These are phyloP conservation scores for Phyllosticta citrichinensis DNA, from an alignment of 2,329 filamentous ascomycete genomes.

Conservation along the genomic window DNA sequence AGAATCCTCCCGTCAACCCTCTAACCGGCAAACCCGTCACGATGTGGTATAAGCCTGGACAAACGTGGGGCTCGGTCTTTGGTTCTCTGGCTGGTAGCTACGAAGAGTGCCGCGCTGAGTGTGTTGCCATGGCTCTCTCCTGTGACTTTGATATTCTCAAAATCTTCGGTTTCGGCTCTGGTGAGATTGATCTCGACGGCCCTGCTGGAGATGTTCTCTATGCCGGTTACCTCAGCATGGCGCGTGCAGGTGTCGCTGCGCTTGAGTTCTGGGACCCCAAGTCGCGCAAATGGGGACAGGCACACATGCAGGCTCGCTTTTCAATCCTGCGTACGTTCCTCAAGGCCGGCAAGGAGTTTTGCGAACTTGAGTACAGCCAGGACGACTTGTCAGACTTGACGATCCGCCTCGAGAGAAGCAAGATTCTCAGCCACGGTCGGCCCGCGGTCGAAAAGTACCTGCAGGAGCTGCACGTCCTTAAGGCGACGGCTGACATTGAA, in stretches of 20 bases:
- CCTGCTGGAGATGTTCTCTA: constrained; percentile 83
- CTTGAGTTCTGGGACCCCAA: constrained; percentile 95
- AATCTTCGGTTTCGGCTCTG: constrained; percentile 86
- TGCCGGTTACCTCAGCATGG: constrained; percentile 84
- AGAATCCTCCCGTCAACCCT: constrained; percentile 72
- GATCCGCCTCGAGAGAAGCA: constrained; percentile 72
- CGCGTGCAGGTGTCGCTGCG: constrained; percentile 76
- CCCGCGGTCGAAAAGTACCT: constrained; percentile 77
- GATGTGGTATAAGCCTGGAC: constrained; percentile 87
- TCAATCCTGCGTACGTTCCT: constrained; percentile 80
- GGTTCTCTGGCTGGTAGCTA: constrained; percentile 79
- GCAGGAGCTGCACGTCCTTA: constrained; percentile 87
- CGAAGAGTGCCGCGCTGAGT: constrained; percentile 90
- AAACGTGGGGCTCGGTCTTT: constrained; percentile 92
- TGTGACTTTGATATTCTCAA: constrained; percentile 83
- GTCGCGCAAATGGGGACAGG: constrained; percentile 82
- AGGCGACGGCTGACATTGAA: constrained; percentile 75
- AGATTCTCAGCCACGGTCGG: constrained; percentile 75
- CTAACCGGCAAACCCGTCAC: constrained; percentile 66
- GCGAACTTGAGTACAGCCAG: constrained; percentile 63
- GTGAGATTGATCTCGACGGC: constrained; percentile 58
- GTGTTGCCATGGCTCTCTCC: constrained; percentile 81
- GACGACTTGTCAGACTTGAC: constrained; percentile 72
- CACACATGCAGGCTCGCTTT: constrained; percentile 85
- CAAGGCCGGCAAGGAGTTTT: constrained; percentile 76